Evolutionary conservation across 2,329 filamentous ascomycete species (phyloP).

Genomic region (Cladosporium sp.): DNA sequence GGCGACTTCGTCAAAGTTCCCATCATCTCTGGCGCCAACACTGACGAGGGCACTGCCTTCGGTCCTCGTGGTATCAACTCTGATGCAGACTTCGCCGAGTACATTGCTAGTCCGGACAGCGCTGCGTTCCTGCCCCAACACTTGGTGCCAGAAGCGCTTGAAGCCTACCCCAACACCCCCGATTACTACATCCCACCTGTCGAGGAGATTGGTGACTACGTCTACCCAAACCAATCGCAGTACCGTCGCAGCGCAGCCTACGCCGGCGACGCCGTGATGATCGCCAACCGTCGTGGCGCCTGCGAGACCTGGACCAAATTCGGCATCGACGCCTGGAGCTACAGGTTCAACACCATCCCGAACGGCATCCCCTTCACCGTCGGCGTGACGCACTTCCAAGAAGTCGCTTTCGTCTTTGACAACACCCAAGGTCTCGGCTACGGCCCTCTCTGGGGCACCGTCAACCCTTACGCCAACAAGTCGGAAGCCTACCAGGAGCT

Average conservation of each 20-base stretch:
- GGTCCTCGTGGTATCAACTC: constrained; percentile 57
- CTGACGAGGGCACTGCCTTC: constrained; percentile 66
- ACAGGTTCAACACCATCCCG: constrained; percentile 62
- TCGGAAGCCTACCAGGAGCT: constrained; percentile 43
- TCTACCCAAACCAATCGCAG: constrained; percentile 45
- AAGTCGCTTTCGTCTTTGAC: constrained; percentile 51
- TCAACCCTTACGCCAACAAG: constrained; percentile 41
- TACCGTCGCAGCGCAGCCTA: constrained; percentile 60
- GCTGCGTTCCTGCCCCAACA: constrained; percentile 37
- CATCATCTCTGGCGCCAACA: constrained; percentile 64
- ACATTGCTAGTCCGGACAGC: constrained; percentile 37
- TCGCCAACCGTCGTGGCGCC: constrained; percentile 57
- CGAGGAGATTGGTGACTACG: constrained; percentile 42
- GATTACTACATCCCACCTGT: constrained; percentile 51
- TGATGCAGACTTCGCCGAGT: constrained; percentile 34
- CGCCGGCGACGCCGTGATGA: constrained; percentile 58
- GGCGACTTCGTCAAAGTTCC: constrained; percentile 64
- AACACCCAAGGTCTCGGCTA: constrained; percentile 50
- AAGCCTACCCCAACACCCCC: constrained; percentile 57
- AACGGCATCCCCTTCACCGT: constrained; percentile 46
- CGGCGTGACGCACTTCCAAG: constrained; percentile 58
- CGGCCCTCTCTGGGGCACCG: constrained; percentile 33
- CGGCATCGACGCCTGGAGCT: constrained; percentile 58
- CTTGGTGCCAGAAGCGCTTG: constrained; percentile 39
- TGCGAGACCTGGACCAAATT: constrained; percentile 55